Evolutionary conservation across 1,284 basidiomycete genomes (phyloP), one percentile per base, ranked within the genome.

Genomic region (Coniferiporia weirii): DNA sequence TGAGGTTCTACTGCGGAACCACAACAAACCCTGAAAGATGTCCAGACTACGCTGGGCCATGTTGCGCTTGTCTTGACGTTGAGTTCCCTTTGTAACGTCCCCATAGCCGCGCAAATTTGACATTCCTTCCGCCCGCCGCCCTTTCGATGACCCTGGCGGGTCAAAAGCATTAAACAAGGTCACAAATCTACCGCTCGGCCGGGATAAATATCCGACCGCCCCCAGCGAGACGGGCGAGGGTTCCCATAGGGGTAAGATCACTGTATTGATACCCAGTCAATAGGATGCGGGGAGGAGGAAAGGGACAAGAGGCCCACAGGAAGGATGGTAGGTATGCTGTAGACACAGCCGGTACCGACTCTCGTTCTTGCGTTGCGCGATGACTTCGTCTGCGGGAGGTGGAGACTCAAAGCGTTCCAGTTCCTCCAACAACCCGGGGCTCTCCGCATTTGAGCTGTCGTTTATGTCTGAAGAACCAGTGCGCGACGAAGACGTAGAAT

Each of bases 161-260:
- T 77, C 70, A 60, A 83, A 76, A 0, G 84, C 79, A 68, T 89
- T 88, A 71, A 90, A 84, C 1, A 91, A 74, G 15, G 83, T 84
- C 34, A 88, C 71, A 64, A 92, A 93, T 32, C 71, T 68, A 1
- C 89, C 89, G 12, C 69, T 70, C 0, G 83, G 79, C 62, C 82
- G 87, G 19, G 74, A 75, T 32, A 89, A 72, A 67, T 87, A 91
- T 4, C 89, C 90, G 1, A 93, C 82, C 0, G 84, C 81, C 4
- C 89, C 90, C 0, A 91, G 69, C 13, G 74, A 67, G 1, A 91
- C 77, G 1, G 66, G 73, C 0, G 76, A 70, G 0, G 90, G 90
- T 1, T 76, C 75, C 89, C 88, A 92, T 1, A 91, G 70, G 1
- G 89, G 84, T 6, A 89, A 71, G 0, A 77, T 84, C 62, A 91